These are phyloP conservation scores for Exophiala alcalophila DNA, from an alignment of 2,329 filamentous ascomycete genomes.

Conservation along the genomic window DNA sequence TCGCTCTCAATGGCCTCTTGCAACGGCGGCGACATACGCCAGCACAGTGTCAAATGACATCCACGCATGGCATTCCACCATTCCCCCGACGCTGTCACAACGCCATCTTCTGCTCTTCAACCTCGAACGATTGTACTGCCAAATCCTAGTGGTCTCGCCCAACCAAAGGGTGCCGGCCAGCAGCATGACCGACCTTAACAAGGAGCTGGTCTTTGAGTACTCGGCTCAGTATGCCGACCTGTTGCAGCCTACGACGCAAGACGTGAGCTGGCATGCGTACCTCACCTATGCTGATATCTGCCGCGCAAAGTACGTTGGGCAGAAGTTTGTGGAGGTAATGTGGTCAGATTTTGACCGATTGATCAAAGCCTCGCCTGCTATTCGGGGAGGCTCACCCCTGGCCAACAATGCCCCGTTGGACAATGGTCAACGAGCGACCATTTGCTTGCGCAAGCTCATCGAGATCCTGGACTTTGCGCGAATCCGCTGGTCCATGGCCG, in stretches of 20 bases:
- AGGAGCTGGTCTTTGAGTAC: slow-evolving; percentile 80
- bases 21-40: slow-evolving; percentile 57
- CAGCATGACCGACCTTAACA: slow-evolving; percentile 70
- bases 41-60: slow-evolving; percentile 56
- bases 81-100: slow-evolving; percentile 63
- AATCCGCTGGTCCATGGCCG: slow-evolving; percentile 26
- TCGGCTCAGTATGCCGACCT: slow-evolving; percentile 76
- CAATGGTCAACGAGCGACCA: slow-evolving; percentile 26
- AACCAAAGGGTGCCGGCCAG: slow-evolving; percentile 63
- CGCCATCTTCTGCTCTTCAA: slow-evolving; percentile 75
- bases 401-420: slow-evolving; percentile 18
- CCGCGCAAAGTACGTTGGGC: slow-evolving; percentile 69
- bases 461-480: slow-evolving; percentile 29
- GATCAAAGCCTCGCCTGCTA: slow-evolving; percentile 30
- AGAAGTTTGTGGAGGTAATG: slow-evolving; percentile 56
- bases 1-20: slow-evolving; percentile 66
- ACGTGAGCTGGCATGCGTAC: slow-evolving; percentile 60
- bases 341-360: slow-evolving; percentile 52
- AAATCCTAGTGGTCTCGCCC: slow-evolving; percentile 82
- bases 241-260: slow-evolving; percentile 65
- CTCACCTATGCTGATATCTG: slow-evolving; percentile 86
- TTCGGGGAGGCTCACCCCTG: slow-evolving; percentile 14
- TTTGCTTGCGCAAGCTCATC: slow-evolving; percentile 26
- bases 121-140: slow-evolving; percentile 85
- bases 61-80: slow-evolving; percentile 72